A percentile compares a stretch with the other conserved stretches of the same genome.
These are phyloP conservation scores for Malassezia sp. DNA, from an alignment of 1,284 basidiomycete genomes.

Conservation along the genomic window DNA sequence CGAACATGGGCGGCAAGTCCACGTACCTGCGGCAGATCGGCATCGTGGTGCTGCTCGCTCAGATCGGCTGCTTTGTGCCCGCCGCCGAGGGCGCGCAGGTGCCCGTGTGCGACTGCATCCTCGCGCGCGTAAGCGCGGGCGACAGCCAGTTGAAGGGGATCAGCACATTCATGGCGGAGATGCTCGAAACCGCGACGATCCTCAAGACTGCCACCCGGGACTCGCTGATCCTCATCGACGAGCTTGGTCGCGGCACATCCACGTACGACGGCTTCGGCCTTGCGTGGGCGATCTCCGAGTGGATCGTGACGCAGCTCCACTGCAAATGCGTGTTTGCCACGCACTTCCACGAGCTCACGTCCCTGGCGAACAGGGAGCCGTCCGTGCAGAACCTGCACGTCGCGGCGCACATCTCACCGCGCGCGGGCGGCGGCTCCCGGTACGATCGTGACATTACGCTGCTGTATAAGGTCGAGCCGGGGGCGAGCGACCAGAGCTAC, in stretches of 20 bases:
- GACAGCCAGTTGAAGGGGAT: conserved; percentile 96
- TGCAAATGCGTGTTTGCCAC: conserved; percentile 72
- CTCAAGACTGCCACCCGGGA: conserved; percentile 76
- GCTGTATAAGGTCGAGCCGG: conserved; percentile 75
- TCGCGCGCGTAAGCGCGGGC: conserved; percentile 91
- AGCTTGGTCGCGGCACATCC: conserved; percentile 92
- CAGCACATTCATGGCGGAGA: conserved; percentile 99
- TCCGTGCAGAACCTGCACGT: conserved; percentile 94
- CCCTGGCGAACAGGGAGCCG: conserved; percentile 68
- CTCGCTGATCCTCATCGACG: conserved; percentile 94
- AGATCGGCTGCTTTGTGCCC: conserved; percentile 88
- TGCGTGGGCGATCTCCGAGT: conserved; percentile 96
- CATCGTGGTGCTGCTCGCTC: conserved; percentile 87
- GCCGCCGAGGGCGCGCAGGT: conserved; percentile 56
- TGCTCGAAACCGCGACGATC: conserved; percentile 94
- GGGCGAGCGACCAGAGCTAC: conserved; percentile 75
- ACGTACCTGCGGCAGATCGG: conserved; percentile 57
- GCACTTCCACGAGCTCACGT: conserved; percentile 94
- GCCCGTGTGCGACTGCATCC: conserved; percentile 89
- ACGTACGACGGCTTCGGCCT: conserved; percentile 98
- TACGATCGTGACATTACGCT: conserved; percentile 61
- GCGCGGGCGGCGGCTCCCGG: conserved; percentile 45
- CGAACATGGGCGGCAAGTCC: conserved; percentile 28
- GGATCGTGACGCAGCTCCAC: conserved; percentile 82
- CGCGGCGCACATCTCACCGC: conserved; percentile 70